Base-by-base conservation (phyloP, 2,329 filamentous ascomycete species). In the Cordyceps farinosa region DNA sequence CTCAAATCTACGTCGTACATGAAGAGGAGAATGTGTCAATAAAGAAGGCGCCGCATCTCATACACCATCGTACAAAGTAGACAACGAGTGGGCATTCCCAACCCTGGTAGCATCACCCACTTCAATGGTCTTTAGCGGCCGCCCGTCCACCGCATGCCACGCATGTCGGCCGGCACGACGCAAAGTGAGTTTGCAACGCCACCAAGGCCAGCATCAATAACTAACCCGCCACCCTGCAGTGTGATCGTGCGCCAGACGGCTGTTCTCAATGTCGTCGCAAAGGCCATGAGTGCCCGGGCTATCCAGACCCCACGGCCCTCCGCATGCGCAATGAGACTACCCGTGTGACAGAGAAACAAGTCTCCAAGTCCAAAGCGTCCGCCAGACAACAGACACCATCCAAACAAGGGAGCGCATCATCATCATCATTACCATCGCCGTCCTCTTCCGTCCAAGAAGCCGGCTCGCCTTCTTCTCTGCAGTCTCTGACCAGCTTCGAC, bases 221-320 rank as follows among this genome's bases (percentile, higher is more conserved):
- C 57, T 61, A 8, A 52, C 54, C 38, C 30, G 17, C 9, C 10
- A 36, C 22, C 47, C 17, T 47, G 6, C 45, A 72, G 70, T 72
- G 70, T 38, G 69, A 72, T 48, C 69, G 69, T 4, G 60, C 67
- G 15, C 65, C 68, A 36, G 53, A 67, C 13, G 66, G 67, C 29
- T 72, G 70, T 56, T 65, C 69, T 22, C 70, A 71, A 57, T 72
- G 70, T 64, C 64, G 56, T n/a, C 70, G 70, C 40, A 71, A 72
- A 56, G 65, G 66, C 27, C 66, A 69, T 32, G 27, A 44, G 6
- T 72, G 70, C 32, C 64, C 66, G 2, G 70, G 70, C 30, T 72
- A 72, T 52, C 66, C 69, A 47, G 68, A 72, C 66, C 63, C 68
- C 5, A 66, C 62, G 0, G 65, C 66, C 3, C 62, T 72, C 40